Evolutionary conservation across 1,284 basidiomycete genomes (phyloP).

Genomic region (Trichosporon asahii): DNA sequence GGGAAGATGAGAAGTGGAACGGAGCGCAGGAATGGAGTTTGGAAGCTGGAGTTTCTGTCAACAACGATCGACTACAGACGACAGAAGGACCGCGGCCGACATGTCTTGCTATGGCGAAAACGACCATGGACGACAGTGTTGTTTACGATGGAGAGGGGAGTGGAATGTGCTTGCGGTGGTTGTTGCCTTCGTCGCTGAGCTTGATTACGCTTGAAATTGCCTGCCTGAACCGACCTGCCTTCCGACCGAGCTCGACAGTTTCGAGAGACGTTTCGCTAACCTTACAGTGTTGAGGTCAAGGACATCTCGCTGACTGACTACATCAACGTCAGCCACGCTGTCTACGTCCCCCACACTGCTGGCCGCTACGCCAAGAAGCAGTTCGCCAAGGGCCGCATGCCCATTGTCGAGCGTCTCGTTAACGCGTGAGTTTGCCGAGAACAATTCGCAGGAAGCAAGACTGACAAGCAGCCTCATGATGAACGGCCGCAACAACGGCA

Average conservation of each 20-base stretch:
- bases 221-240: background rate
- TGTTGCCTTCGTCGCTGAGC: background rate
- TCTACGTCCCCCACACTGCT: slow-evolving; percentile 97
- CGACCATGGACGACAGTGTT: background rate
- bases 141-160: background rate
- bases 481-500: slow-evolving; percentile 99
- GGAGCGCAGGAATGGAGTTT: too few species aligned
- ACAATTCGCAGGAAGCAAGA: background rate
- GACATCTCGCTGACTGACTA: slow-evolving; percentile 99
- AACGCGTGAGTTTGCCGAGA: slow-evolving; percentile 68
- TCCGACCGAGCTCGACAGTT: background rate
- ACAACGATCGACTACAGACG: background rate
- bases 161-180: background rate
- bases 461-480: slow-evolving; percentile 77
- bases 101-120: background rate
- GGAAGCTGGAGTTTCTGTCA: too few species aligned
- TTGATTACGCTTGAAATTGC: background rate
- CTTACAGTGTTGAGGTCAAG: slow-evolving; percentile 87
- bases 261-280: background rate
- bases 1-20: background rate
- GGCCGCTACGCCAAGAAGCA: slow-evolving; percentile 99
- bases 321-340: slow-evolving; percentile 98
- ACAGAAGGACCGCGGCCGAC: background rate
- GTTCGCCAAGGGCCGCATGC: slow-evolving; percentile 99
- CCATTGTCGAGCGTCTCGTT: slow-evolving; percentile 98